Evolutionary conservation across 2,329 filamentous ascomycete genomes (phyloP).

Genomic region (Aspergillus clavatus): DNA sequence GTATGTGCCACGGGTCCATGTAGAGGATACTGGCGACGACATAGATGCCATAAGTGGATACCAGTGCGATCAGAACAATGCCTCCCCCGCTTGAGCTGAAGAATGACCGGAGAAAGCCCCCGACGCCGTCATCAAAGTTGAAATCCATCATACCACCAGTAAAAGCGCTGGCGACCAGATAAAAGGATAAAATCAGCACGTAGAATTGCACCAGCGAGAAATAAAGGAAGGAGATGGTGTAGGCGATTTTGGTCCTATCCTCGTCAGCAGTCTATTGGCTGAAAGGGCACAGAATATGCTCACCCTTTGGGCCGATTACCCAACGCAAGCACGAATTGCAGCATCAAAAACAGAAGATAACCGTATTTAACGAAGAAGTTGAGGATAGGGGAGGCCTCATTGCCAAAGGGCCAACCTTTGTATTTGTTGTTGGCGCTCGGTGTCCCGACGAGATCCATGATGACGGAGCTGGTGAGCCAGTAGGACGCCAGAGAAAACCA

Average conservation of each 20-base stretch:
- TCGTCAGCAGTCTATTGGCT: not conserved
- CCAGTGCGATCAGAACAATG: constrained; percentile 89
- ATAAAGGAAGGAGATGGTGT: constrained; percentile 81
- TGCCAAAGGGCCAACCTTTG: constrained; percentile 85
- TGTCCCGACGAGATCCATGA: constrained; percentile 91
- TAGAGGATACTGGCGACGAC: constrained; percentile 96
- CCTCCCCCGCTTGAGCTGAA: constrained; percentile 74
- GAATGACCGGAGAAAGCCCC: constrained; percentile 70
- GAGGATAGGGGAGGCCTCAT: constrained; percentile 77
- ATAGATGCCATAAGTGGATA: constrained; percentile 95
- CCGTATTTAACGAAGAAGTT: constrained; percentile 88
- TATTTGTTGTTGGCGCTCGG: constrained; percentile 52
- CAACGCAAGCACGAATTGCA: constrained; percentile 94
- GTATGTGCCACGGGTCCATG: constrained; percentile 99
- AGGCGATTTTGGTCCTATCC: constrained; percentile 65
- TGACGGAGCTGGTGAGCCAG: constrained; percentile 93
- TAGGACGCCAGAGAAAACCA: constrained; percentile 90
- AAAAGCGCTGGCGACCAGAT: constrained; percentile 82
- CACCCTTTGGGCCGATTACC: constrained; percentile 94
- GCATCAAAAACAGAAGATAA: constrained; percentile 83
- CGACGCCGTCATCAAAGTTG: constrained; percentile 58
- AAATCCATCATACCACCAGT: constrained; percentile 56
- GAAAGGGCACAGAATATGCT: not conserved
- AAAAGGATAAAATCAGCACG: constrained; percentile 80
- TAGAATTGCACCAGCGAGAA: constrained; percentile 89